These are phyloP conservation scores for Barnettozyma botsteinii DNA, from an alignment of 805 yeast species.

Conservation along the genomic window DNA sequence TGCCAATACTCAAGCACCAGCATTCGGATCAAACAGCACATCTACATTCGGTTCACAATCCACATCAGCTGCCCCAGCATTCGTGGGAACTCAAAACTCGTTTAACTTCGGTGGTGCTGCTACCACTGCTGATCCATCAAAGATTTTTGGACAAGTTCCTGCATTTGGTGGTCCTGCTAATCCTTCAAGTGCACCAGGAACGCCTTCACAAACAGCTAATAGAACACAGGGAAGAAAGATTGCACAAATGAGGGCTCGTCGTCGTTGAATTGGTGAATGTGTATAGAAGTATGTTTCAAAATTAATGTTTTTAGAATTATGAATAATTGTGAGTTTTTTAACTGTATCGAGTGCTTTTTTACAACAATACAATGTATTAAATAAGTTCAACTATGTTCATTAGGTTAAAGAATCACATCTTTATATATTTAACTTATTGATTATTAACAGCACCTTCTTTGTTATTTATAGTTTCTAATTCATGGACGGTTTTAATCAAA, in stretches of 20 bases:
- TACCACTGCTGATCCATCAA: slow-evolving; percentile 8
- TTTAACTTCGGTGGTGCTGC: slow-evolving; percentile 8
- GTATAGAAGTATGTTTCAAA: not conserved
- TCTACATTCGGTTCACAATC: slow-evolving; percentile 3
- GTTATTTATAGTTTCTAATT: slow-evolving; percentile 21
- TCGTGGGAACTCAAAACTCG: slow-evolving; percentile 4
- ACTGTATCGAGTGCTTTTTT: too few relatives aligned
- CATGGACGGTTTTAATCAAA: slow-evolving; percentile 52
- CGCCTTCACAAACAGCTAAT: slow-evolving; percentile 14
- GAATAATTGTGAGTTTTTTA: not conserved
- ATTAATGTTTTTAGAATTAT: not conserved
- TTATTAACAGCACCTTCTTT: too few relatives aligned
- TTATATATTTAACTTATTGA: too few relatives aligned
- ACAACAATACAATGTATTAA: too few relatives aligned
- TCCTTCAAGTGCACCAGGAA: slow-evolving; percentile 16
- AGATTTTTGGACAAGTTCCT: slow-evolving; percentile 10
- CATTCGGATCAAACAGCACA: slow-evolving; percentile 1
- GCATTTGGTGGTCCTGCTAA: slow-evolving; percentile 9
- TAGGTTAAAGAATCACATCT: too few relatives aligned
- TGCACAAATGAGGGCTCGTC: slow-evolving; percentile 25
- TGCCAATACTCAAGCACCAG: not conserved
- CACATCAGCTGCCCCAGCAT: not conserved
- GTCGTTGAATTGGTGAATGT: slow-evolving; percentile 11
- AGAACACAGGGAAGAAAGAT: slow-evolving; percentile 22
- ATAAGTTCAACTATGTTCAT: too few relatives aligned